phyloP scores from a whole-genome alignment of 1,284 basidiomycete genomes.

The Pseudomicrostroma phylloplanum region DNA sequence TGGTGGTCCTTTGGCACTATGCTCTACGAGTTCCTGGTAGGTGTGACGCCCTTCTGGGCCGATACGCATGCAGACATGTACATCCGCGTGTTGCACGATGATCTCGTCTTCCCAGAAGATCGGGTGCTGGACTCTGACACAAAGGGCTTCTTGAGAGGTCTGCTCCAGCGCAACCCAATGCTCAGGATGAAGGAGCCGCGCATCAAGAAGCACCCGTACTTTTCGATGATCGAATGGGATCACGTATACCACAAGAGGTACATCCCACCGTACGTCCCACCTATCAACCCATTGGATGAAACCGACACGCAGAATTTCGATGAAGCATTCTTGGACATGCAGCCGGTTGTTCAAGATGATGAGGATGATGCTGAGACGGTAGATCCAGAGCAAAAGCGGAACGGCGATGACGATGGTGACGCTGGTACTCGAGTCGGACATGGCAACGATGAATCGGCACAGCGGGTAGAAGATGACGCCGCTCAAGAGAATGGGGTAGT shows the following conservation, averaged over 20 bases:
- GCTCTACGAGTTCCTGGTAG: slow-evolving; percentile 88
- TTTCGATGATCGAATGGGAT: slow-evolving; percentile 90
- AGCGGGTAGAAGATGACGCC: background rate
- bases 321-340: slow-evolving; percentile 85
- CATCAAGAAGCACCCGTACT: slow-evolving; percentile 90
- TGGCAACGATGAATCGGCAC: background rate
- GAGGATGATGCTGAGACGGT: background rate
- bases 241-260: slow-evolving; percentile 91
- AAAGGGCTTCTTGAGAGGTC: slow-evolving; percentile 85
- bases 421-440: background rate
- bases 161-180: slow-evolving; percentile 83
- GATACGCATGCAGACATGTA: slow-evolving; percentile 93
- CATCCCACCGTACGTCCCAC: slow-evolving; percentile 94
- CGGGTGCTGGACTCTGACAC: slow-evolving; percentile 86
- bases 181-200: slow-evolving; percentile 84
- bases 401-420: background rate
- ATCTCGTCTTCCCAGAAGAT: slow-evolving; percentile 80
- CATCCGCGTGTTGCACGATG: slow-evolving; percentile 77
- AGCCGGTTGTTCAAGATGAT: slow-evolving; percentile 30
- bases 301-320: slow-evolving; percentile 97
- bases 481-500: no score
- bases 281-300: slow-evolving; percentile 83
- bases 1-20: slow-evolving; percentile 98
- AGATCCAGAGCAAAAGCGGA: background rate
- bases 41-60: slow-evolving; percentile 88